These are phyloP conservation scores for Megacollybia platyphylla DNA, from an alignment of 1,284 basidiomycete genomes.

Conservation along the genomic window DNA sequence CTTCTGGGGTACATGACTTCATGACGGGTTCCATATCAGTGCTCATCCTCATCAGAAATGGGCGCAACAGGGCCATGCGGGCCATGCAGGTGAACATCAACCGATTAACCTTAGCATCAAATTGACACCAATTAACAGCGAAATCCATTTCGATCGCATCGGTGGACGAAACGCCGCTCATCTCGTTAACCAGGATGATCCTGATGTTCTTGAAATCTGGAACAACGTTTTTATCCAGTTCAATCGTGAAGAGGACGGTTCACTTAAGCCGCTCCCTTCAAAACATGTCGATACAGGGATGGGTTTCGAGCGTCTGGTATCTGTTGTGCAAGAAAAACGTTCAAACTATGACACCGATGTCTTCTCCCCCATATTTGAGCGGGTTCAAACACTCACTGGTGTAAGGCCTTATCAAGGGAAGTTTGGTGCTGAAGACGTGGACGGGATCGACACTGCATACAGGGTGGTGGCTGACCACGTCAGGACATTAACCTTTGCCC, in stretches of 20 bases:
- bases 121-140: slow-evolving; percentile 30
- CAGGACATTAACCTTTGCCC: slow-evolving; percentile 88
- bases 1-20: slow-evolving; percentile 77
- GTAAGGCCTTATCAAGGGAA: slow-evolving; percentile 82
- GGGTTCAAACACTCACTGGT: slow-evolving; percentile 83
- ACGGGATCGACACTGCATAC: slow-evolving; percentile 96
- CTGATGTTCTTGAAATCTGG: slow-evolving; percentile 97
- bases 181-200: slow-evolving; percentile 92
- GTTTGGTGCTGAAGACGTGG: slow-evolving; percentile 86
- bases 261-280: slow-evolving; percentile 72
- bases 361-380: slow-evolving; percentile 82
- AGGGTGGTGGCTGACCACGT: slow-evolving; percentile 96
- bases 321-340: slow-evolving; percentile 79
- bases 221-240: slow-evolving; percentile 99
- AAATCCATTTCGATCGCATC: slow-evolving; percentile 95
- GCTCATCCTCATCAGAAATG: slow-evolving; percentile 61
- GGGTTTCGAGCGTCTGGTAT: slow-evolving; percentile 97
- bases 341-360: slow-evolving; percentile 99
- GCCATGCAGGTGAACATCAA: slow-evolving; percentile 65
- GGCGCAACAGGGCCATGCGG: slow-evolving; percentile 96
- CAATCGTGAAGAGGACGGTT: slow-evolving; percentile 87
- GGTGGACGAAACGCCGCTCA: slow-evolving; percentile 86
- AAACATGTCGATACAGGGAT: slow-evolving; percentile 98
- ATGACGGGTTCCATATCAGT: background rate
- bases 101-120: background rate